Evolutionary conservation across 495 filamentous ascomycete genomes (phyloP), one percentile per base, ranked within the genome.

Genomic region (Penicillium longicatenatum): DNA sequence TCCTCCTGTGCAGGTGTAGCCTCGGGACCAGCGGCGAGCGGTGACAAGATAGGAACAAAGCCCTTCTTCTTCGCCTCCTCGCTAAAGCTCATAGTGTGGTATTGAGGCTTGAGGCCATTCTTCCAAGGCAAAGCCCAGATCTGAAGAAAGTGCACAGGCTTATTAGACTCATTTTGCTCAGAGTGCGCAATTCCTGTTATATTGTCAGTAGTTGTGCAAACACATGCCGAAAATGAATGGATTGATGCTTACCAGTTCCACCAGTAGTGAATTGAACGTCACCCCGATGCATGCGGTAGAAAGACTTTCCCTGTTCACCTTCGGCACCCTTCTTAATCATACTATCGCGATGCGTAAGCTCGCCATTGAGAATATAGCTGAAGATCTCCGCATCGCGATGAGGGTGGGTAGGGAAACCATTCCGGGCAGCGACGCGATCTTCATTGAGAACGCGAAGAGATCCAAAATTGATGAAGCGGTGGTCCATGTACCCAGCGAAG

Each of bases 321-420:
- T 84, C 82, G n/a, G 74, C 70, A 31, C 80, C 82, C 71, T 82
- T 84, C 52, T 79, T 76, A 59, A 86, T 74, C 82, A 92, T 89
- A 46, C 79, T 85, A 68, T 95, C 90, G 16, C 87, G 85, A 75
- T 95, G 90, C 30, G 89, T 91, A 44, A 93, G 82, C 68, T 92
- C 88, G 56, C 90, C 90, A 59, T 71, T 83, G 7, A 93, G 76
- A 62, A 93, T 87, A 75, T 93, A 93, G 60, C 81, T 85, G 79
- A 90, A 93, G 75, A 93, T 93, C 71, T 93, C 88, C 61, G 88
- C 89, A 67, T 93, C 86, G 62, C 84, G 82, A 75, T 95, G 90
- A 22, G 84, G 84, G 68, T 95, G 91, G 1, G 89, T 91, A 12
- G 88, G 87, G 74, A 93, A 92, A 22, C 89, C 90, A 21, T 79